Percentiles rank a stretch among this genome's conserved stretches.
Conservation (phyloP, 2,329 filamentous ascomycete species). For the Xylaria polymorpha region DNA sequence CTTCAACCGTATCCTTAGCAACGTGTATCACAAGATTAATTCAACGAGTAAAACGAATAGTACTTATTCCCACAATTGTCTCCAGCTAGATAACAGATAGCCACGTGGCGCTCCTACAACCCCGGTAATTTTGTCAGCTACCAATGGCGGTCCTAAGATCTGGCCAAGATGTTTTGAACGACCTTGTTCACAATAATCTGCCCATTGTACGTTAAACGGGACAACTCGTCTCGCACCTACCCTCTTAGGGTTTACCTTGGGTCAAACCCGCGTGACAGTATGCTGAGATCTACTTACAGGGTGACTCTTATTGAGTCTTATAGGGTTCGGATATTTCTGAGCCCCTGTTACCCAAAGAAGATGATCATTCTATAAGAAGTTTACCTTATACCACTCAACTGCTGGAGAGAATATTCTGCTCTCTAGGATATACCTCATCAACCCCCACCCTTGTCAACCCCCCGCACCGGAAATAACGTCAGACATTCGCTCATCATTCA, state of each 20-base stretch:
- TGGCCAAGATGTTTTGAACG: neutral
- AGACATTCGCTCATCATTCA: neutral
- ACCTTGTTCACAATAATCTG: neutral
- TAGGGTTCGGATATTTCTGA: neutral
- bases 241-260: neutral
- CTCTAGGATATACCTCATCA: neutral
- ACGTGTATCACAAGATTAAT: neutral
- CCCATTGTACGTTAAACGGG: neutral
- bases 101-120: neutral
- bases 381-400: neutral
- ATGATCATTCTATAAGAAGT: too few relatives aligned
- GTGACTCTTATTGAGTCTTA: neutral
- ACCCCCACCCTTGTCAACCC: neutral
- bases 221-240: neutral
- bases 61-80: neutral
- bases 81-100: neutral
- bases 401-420: neutral
- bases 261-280: too few relatives aligned
- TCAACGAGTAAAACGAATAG: neutral
- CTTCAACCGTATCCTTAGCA: neutral
- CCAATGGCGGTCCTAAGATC: neutral
- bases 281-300: too few relatives aligned
- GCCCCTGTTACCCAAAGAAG: neutral
- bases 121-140: neutral
- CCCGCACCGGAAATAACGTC: neutral